Evolutionary conservation across 495 filamentous ascomycete species (phyloP), one percentile per base, ranked within the genome.

Genomic region (Neurospora sp.): DNA sequence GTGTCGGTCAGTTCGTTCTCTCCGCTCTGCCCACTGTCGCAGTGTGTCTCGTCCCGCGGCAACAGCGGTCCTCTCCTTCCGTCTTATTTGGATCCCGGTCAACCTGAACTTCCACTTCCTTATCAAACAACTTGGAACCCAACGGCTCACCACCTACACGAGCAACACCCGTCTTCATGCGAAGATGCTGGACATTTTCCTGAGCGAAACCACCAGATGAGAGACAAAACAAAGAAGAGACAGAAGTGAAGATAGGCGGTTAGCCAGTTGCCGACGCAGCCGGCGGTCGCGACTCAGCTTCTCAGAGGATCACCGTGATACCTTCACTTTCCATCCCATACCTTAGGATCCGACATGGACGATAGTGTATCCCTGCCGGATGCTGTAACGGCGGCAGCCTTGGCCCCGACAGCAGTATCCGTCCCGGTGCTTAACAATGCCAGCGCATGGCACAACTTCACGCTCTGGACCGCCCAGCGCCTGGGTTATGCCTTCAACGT

Each of bases 391-490:
- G 76, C 70, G 7, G 76, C 78, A 37, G 74, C 74, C 40, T 65
- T 75, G 48, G 73, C 72, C 9, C 71, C 76, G 3, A 41, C 71
- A 20, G 37, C 77, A 12, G 53, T 35, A 65, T 5, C 53, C 27
- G 7, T 65, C 53, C 59, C 68, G 14, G 45, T 72, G 38, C 77
- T 83, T 44, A 77, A 81, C 69, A 83, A 84, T 72, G 75, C 81
- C 35, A 85, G 80, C 72, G 76, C 76, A 18, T 87, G 85, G 85
- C 76, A 80, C 73, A 87, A 87, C 71, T 75, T 87, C 71, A 86
- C 84, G 8, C 68, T 78, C 22, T 85, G 84, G 82, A 85, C 83
- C 12, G 81, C 81, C 9, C 82, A 82, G 61, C 81, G 81, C n/a
- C 72, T 84, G 31, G 76, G 75, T 3, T 75, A 77, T 69, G 82